Evolutionary conservation across 345 rosid genomes (phyloP).

Genomic region (Salix udensis): DNA sequence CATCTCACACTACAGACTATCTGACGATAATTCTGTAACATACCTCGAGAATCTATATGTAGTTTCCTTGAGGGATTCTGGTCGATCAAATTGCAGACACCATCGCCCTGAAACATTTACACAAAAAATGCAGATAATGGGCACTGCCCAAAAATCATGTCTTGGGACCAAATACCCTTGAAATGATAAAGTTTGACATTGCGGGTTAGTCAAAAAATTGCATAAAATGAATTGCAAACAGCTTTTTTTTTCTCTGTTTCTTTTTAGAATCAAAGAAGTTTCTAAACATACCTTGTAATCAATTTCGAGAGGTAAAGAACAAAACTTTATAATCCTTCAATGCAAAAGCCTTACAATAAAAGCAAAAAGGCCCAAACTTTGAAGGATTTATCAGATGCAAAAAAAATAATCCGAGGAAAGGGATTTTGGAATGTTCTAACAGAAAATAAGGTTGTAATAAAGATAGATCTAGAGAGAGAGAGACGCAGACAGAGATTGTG

Average conservation of each 20-base stretch:
- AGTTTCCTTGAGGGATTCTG: neutral
- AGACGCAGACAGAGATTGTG: neutral
- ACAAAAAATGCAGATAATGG: neutral
- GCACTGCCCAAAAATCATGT: neutral
- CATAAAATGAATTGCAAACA: neutral
- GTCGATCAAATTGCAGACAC: constrained; percentile 12
- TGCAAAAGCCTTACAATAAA: constrained; percentile 3
- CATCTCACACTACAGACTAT: neutral
- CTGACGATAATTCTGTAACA: neutral
- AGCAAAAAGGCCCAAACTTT: constrained; percentile 15
- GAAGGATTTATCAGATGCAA: constrained; percentile 3
- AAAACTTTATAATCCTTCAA: constrained; percentile 34
- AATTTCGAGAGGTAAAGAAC: neutral
- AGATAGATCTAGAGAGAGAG: constrained; percentile 28
- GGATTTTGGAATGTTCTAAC: constrained; percentile 17
- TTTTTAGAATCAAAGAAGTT: neutral
- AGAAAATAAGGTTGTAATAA: constrained; percentile 1
- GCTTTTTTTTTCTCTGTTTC: neutral
- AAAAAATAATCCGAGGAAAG: constrained; percentile 6
- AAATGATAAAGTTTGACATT: neutral
- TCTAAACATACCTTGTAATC: constrained; percentile 23
- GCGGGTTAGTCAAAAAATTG: neutral
- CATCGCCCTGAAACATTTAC: constrained; percentile 22
- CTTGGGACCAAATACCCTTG: neutral
- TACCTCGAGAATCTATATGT: constrained; percentile 10